phyloP scores from a whole-genome alignment of 345 rosid genomes.

The Turnera subulata region DNA sequence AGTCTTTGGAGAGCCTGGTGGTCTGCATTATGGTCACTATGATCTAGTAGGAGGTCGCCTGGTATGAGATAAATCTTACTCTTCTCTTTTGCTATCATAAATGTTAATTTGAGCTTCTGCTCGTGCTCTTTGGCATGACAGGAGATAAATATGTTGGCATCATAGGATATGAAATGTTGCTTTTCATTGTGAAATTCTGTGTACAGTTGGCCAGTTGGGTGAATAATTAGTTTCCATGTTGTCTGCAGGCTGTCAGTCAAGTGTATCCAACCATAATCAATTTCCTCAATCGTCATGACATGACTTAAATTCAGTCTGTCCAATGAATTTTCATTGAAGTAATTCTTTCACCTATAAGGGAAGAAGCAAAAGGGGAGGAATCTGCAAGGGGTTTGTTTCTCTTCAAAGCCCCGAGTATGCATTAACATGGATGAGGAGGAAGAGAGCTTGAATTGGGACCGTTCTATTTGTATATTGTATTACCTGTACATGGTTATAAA shows the following conservation, averaged over 20 bases:
- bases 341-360: no score
- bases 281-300: constrained; percentile 58
- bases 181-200: neutral
- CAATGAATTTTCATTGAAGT: no score
- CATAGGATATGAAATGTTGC: neutral
- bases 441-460: no score
- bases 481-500: no score
- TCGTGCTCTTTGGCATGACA: no score
- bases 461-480: no score
- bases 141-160: no score
- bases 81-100: neutral
- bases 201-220: neutral
- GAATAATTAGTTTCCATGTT: neutral
- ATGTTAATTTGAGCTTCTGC: neutral
- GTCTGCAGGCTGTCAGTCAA: constrained; percentile 49
- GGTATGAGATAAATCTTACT: constrained; percentile 38
- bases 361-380: no score
- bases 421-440: no score
- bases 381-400: no score
- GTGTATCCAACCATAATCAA: constrained; percentile 52
- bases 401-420: no score
- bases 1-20: constrained; percentile 66
- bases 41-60: constrained; percentile 64
- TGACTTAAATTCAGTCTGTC: no score
- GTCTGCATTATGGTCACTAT: constrained; percentile 84